A percentile compares a stretch with the other conserved stretches of the same genome.
These are phyloP conservation scores for Corchorus capsularis DNA, from an alignment of 345 rosid genomes.

Conservation along the genomic window DNA sequence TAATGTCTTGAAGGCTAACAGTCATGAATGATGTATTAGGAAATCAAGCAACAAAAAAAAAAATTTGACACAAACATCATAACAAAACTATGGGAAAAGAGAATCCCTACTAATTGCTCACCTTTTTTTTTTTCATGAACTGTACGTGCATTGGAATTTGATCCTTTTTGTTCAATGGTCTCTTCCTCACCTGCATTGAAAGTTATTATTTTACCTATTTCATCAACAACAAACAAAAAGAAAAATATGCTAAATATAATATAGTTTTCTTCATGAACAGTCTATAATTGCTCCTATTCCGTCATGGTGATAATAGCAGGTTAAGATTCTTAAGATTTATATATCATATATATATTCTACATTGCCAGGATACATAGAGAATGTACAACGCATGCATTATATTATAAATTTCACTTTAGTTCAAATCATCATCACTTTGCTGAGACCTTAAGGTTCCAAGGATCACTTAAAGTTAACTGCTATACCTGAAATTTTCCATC, in stretches of 20 bases:
- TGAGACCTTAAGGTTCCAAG: background rate
- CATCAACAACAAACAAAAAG: background rate
- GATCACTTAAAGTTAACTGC: too few relatives aligned
- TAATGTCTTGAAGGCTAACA: background rate
- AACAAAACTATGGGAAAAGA: background rate
- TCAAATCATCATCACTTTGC: background rate
- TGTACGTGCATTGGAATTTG: slow-evolving; percentile 40
- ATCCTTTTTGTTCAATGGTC: slow-evolving; percentile 61
- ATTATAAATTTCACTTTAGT: too few relatives aligned
- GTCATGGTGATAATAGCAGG: background rate
- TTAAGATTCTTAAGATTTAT: background rate
- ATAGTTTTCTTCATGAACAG: background rate
- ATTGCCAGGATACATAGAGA: background rate
- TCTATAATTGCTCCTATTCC: background rate
- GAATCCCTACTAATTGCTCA: slow-evolving; percentile 22
- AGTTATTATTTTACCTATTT: slow-evolving; percentile 4
- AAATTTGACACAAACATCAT: background rate
- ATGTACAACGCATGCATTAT: background rate
- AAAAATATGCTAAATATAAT: too few relatives aligned
- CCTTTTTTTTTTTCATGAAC: slow-evolving; percentile 67
- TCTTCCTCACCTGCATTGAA: slow-evolving; percentile 56
- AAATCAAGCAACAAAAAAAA: background rate
- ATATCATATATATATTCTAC: background rate
- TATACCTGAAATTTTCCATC: too few relatives aligned
- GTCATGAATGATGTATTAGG: background rate